Evolutionary conservation across 768 basidiomycete species (phyloP).

Genomic region (Podaxis rugospora): DNA sequence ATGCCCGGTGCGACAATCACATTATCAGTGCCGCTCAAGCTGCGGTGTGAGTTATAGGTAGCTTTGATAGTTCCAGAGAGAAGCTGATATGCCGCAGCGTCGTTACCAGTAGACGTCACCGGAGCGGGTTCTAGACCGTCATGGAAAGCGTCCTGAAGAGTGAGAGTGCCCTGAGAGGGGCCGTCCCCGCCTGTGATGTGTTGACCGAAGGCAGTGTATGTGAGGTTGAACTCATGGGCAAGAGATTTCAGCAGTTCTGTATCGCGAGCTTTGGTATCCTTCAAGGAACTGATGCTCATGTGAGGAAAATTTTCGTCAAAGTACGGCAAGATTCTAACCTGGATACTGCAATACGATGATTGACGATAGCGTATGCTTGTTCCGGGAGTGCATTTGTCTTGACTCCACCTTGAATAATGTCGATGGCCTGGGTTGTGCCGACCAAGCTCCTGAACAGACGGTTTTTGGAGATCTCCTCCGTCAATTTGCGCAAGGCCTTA

Average conservation of each 20-base stretch:
- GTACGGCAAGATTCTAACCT: slow-evolving; percentile 34
- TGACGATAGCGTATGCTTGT: slow-evolving; percentile 60
- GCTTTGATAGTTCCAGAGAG: slow-evolving; percentile 65
- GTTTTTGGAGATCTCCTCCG: slow-evolving; percentile 39
- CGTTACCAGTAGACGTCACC: slow-evolving; percentile 44
- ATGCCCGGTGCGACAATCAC: slow-evolving; percentile 50
- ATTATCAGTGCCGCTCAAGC: slow-evolving; percentile 25
- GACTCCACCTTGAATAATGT: slow-evolving; percentile 62
- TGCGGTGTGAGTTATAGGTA: slow-evolving; percentile 48
- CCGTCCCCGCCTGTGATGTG: slow-evolving; percentile 28
- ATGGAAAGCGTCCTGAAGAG: slow-evolving; percentile 45
- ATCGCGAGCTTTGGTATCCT: slow-evolving; percentile 40
- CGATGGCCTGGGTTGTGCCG: slow-evolving; percentile 75
- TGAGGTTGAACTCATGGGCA: slow-evolving; percentile 50
- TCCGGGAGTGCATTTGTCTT: slow-evolving; percentile 83
- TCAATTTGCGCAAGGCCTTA: slow-evolving; percentile 46
- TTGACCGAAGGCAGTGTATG: slow-evolving; percentile 54
- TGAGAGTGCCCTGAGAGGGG: slow-evolving; percentile 40
- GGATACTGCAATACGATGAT: slow-evolving; percentile 64
- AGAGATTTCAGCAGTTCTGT: slow-evolving; percentile 40
- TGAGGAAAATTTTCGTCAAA: not conserved
- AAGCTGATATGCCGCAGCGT: slow-evolving; percentile 42
- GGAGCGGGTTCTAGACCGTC: slow-evolving; percentile 64
- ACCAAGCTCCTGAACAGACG: slow-evolving; percentile 39
- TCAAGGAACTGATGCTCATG: slow-evolving; percentile 31